Base-by-base conservation (phyloP, 2,329 filamentous ascomycete genomes). In the Fusarium setosum region DNA sequence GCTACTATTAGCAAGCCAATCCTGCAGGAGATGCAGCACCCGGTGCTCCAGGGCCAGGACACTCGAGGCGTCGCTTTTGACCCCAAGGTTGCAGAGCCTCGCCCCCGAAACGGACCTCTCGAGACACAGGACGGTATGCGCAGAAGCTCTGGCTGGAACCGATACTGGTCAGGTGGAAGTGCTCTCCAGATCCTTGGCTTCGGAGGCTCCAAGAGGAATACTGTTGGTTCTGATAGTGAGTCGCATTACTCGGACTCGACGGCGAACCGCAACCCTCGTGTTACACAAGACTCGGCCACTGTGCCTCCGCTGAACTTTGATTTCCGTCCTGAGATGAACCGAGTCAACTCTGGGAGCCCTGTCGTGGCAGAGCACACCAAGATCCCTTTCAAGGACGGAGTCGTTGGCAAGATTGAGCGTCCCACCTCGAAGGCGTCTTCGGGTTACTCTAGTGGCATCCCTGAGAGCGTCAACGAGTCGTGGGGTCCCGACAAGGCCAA, bases 151-250 rank as follows among this genome's bases (percentile, higher is more conserved):
- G 90, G 90, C 45, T 93, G 91, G 91, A 92, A 92, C 75, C 82
- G 87, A 52, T 93, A 93, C 77, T 93, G 91, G 86, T 92, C 90
- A 13, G 90, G 90, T 49, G 91, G 90, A 52, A 91, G 90, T 67
- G 86, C 89, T 8, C 78, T 90, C 56, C 90, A 90, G 71, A 85
- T 90, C 21, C 80, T 92, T 8, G 88, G 88, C 13, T 86, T 89
- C 51, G 87, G 86, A 13, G 75, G 74, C 65, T 73, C 79, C 32
- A 80, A 83, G 72, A 76, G 84, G 63, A 77, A 79, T 31, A 90
- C 86, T 0, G 79, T 82, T n/a, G 80, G 74, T 18, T 89, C 84
- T 4, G 86, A 88, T 31, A 76, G 77, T 48, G 85, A 86, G 73
- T 88, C 87, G 49, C 81, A 79, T 20, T 90, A 90, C 73, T 86